Base-by-base conservation (phyloP, 225 moss, liverwort and hornwort genomes). In the Polytrichum formosum region DNA sequence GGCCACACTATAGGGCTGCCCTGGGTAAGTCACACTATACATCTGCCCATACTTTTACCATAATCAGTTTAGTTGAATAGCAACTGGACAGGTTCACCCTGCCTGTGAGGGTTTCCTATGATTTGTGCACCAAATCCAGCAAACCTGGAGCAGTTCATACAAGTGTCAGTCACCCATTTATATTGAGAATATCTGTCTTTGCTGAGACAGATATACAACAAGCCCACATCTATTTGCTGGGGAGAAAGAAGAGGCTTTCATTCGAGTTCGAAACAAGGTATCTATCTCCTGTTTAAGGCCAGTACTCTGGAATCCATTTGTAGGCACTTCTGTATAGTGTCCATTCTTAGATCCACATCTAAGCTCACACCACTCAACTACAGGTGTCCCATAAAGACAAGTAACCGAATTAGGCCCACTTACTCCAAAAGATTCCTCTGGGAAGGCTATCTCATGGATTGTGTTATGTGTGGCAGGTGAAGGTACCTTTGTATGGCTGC, bases 181-280 rank as follows among this genome's bases (percentile, higher is more conserved):
- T 20, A 21, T 6, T 58, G 58, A 56, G n/a, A 21, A 23, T 20
- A 1, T 2, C 1, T 68, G 7, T 29, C 58, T 60, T 73, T 60
- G 54, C 66, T 73, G 74, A 72, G 53, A 68, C 78, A 96, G 96
- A 73, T 96, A 96, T 37, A 89, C 93, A 67, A 96, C 96, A 56
- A 96, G 96, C 72, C 96, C 96, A 58, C 92, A 96, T 72, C 72
- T 96, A 20, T 96, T 96, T 74, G 59, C 77, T 55, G 90, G 93
- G 74, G 81, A 78, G 10, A 85, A 79, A 73, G 91, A 90, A 66
- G 75, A 79, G 55, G 93, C 93, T 26, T 96, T 96, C 53, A 83
- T 76, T 80, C 90, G 92, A 53, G 88, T 93, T 30, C 87, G 96
- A 64, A 82, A 93, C 63, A 87, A 91, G 87, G 96, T 93, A 53